Base-by-base conservation (phyloP, 345 rosid genomes). In the Hibiscus mutabilis region DNA sequence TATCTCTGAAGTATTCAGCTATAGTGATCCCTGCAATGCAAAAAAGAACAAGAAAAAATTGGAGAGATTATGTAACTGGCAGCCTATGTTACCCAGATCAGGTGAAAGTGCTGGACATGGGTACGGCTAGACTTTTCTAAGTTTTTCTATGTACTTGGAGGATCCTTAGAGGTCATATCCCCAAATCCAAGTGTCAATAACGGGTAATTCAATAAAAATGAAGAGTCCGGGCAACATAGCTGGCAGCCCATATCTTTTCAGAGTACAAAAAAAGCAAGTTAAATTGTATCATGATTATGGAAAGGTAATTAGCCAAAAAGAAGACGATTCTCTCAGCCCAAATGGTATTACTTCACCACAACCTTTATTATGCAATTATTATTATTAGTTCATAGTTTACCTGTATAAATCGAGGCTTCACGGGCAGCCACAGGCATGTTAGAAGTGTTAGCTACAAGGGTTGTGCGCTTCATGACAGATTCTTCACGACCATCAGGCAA, bases 401-500 rank as follows among this genome's bases (percentile, higher is more conserved):
- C 98, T 24, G 98, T 92, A 84, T 95, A 95, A 81, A 95, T 95
- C 68, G 99, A 95, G 73, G 99, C 99, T 82, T 95, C 99, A 73
- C 99, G 96, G 78, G 99, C 97, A 84, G 98, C 98, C 83, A 92
- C 98, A 47, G 98, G 98, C 98, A 95, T 95, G 84, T 90, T 95
- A 76, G 99, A 95, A 76, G 99, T 95, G 81, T 95, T 95, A 76
- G 98, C 99, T 60, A 95, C 99, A 76, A 95, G 92, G 27, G 97
- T 95, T 35, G 98, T 95, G 24, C 99, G 97, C 86, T 95, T 95
- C 99, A 95, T 96, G 80, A 96, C 99, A 84, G 99, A 96, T 82
- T 96, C 99, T 96, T 96, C 99, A 70, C 98, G 99, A 62, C 99
- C 99, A 89, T 96, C 99, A 76, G 98, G 97, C 81, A 95, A 77